Base-by-base conservation (phyloP, 371 early-diverging fungal genomes). In the Mortierella sp. region DNA sequence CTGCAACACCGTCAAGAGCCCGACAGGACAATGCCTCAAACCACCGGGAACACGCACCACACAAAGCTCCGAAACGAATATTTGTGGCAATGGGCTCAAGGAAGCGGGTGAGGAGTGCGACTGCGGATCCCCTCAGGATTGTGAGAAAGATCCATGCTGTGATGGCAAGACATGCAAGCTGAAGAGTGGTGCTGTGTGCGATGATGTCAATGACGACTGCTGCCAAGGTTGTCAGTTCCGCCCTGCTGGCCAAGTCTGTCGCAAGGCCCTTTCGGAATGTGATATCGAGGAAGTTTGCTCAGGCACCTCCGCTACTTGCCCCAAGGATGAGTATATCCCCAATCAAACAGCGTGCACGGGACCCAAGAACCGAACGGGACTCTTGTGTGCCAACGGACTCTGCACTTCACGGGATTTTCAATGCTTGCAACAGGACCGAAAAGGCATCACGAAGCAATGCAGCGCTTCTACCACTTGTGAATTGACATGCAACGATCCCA, bases 101-200 rank as follows among this genome's bases (percentile, higher is more conserved):
- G 98, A 98, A 80, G 79, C 74, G 0, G 91, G 90, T 51, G 98
- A 98, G 80, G 93, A 98, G 39, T 98, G 98, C 78, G 98, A 98
- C 74, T 94, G 96, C 61, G 95, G 94, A 13, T 87, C 89, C 7
- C 57, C 80, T 31, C 89, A 86, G n/a, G 89, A 87, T 28, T 93
- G 94, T 70, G 82, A 74, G 19, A 83, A 74, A 24, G 90, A 94
- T 60, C 83, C 85, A 5, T 97, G 98, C 83, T 98, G 98, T 73
- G 88, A 93, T 72, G 82, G 85, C 1, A 65, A 72, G 0, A 93
- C 93, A 1, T 97, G 98, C 76, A 94, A 90, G 79, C 83, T 94
- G 46, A 93, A 89, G 60, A 21, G 72, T 18, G 87, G 85, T 3
- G 94, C 97, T 6, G 80, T 86, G 4, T 65, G 50, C 65, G 91